Percentiles rank a stretch among this genome's conserved stretches.
phyloP scores from a whole-genome alignment of 768 basidiomycete species.

The Kwoniella newhampshirensis region DNA sequence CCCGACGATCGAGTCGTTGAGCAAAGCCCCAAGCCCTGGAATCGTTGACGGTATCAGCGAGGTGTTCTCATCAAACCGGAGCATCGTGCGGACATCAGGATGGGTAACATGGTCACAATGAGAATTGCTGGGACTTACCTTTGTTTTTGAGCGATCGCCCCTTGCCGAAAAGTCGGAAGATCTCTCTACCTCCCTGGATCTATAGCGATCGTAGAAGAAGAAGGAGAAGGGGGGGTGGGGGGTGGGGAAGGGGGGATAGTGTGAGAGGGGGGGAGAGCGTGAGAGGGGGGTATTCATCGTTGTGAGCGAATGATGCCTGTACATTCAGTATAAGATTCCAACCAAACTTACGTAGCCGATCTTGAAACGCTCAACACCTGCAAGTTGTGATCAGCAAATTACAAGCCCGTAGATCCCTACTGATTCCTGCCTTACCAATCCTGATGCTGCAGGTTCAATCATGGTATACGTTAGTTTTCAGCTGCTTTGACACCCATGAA shows the following conservation, averaged over 20 bases:
- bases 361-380: conserved; percentile 2
- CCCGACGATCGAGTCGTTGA: conserved; percentile 6
- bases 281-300: too few species aligned
- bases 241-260: too few species aligned
- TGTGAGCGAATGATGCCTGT: too few species aligned
- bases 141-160: conserved; percentile 1
- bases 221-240: not conserved
- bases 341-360: conserved; percentile 8
- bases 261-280: too few species aligned
- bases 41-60: not conserved
- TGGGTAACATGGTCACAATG: too few species aligned
- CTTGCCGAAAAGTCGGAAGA: not conserved
- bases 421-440: conserved; percentile 4
- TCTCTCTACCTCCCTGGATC: conserved; percentile 2
- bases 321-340: too few species aligned
- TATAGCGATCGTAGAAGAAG: not conserved
- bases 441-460: not conserved
- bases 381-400: too few species aligned
- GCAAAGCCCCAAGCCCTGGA: conserved; percentile 1
- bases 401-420: too few species aligned
- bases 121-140: conserved; percentile 5
- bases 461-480: too few species aligned
- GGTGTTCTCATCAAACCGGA: not conserved
- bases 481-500: too few species aligned
- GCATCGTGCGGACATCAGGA: too few species aligned